A percentile compares a stretch with the other conserved stretches of the same genome.
phyloP scores from a whole-genome alignment of 176 grass and related monocot species.

The barley (Hordeum vulgare) region MorexV3_pseudomolecules_assembly NC_058524.1:45892328-45892827 shows the following conservation, averaged over 20 bases:
- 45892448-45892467: background rate
- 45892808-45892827: background rate
- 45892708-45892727: constrained; percentile 41
- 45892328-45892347: background rate
- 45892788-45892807: constrained; percentile 80
- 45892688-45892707: constrained; percentile 71
- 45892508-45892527: background rate
- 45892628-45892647: constrained; percentile 8
- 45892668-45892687: constrained; percentile 66
- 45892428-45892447: background rate
- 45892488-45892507: background rate
- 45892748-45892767: constrained; percentile 94
- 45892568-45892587: background rate
- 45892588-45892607: background rate
- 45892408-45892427: background rate
- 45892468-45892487: background rate
- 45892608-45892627: constrained; percentile 1
- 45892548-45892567: background rate
- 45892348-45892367: background rate
- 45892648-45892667: background rate
- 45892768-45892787: constrained; percentile 93
- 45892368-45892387: background rate
- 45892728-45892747: constrained; percentile 63
- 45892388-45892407: background rate
- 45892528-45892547: background rate